These are phyloP conservation scores for Colletotrichum viniferum DNA, from an alignment of 2,329 filamentous ascomycete genomes.

Conservation along the genomic window DNA sequence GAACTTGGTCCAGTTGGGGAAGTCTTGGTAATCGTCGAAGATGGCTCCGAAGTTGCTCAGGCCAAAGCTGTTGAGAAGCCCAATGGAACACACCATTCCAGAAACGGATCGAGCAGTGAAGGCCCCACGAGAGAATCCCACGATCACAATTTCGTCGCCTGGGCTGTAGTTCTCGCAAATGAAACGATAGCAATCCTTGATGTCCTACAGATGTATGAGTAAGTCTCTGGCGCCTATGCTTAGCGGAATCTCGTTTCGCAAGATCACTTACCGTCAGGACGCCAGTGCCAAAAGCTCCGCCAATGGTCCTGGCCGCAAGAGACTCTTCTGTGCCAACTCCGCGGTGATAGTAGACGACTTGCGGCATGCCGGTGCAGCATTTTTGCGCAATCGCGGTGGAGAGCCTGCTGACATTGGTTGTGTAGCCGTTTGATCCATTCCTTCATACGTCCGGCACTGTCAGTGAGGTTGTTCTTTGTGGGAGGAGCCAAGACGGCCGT, in stretches of 20 bases:
- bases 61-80: constrained; percentile 17
- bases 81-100: constrained; percentile 23
- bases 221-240: background rate
- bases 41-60: constrained; percentile 7
- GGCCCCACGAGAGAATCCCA: constrained; percentile 40
- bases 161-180: constrained; percentile 38
- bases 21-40: constrained; percentile 20
- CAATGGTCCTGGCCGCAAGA: constrained; percentile 23
- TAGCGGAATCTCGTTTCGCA: background rate
- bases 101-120: constrained; percentile 40
- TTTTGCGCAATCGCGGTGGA: constrained; percentile 32
- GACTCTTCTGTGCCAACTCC: constrained; percentile 34
- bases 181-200: constrained; percentile 40
- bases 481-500: accelerated
- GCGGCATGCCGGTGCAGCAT: constrained; percentile 31
- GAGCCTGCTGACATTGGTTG: constrained; percentile 38
- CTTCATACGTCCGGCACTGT: background rate
- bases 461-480: background rate
- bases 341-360: constrained; percentile 41
- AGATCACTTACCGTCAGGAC: constrained; percentile 18
- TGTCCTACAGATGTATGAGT: constrained; percentile 18
- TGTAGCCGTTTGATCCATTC: background rate
- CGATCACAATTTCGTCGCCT: constrained; percentile 36
- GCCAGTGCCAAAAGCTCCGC: constrained; percentile 28
- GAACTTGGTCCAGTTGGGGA: background rate